A percentile compares a stretch with the other conserved stretches of the same genome.
These are phyloP conservation scores for Boeremia lycopersici DNA, from an alignment of 2,329 filamentous ascomycete species.

Conservation along the genomic window DNA sequence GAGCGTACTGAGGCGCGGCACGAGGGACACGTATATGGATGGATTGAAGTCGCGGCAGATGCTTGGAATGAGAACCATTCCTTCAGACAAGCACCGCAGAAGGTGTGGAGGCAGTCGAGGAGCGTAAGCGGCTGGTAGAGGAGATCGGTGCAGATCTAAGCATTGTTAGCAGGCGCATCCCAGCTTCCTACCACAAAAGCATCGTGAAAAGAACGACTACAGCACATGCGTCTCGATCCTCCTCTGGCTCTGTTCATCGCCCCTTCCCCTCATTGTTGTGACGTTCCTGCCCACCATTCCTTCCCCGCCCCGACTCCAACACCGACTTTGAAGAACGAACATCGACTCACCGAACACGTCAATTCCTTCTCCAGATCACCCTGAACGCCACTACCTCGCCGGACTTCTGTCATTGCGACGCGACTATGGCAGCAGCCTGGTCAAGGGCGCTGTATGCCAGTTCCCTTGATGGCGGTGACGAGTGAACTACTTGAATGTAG, in stretches of 20 bases:
- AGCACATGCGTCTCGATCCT: not conserved
- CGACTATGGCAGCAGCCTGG: not conserved
- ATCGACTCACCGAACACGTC: conserved; percentile 81
- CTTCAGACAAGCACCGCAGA: conserved; percentile 92
- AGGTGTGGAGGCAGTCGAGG: conserved; percentile 93
- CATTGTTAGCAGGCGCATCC: conserved; percentile 32
- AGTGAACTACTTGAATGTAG: conserved; percentile 16
- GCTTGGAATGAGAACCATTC: conserved; percentile 93
- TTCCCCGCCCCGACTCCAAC: conserved; percentile 17
- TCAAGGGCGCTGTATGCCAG: conserved; percentile 6
- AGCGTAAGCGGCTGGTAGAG: conserved; percentile 89
- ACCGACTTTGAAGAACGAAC: conserved; percentile 16
- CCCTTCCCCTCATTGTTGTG: not conserved
- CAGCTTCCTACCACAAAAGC: conserved; percentile 1
- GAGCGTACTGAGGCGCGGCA: conserved; percentile 86
- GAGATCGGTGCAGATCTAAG: conserved; percentile 93
- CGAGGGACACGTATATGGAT: conserved; percentile 85
- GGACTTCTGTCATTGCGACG: conserved; percentile 42
- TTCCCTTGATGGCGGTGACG: conserved; percentile 8
- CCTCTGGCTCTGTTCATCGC: not conserved
- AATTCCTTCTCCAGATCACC: conserved; percentile 89
- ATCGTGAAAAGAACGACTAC: not conserved
- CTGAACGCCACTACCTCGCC: conserved; percentile 51
- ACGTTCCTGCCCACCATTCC: not conserved
- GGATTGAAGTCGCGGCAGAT: conserved; percentile 58